Conservation (phyloP, 257 asterid genomes). For the Verbascum thapsus region DNA sequence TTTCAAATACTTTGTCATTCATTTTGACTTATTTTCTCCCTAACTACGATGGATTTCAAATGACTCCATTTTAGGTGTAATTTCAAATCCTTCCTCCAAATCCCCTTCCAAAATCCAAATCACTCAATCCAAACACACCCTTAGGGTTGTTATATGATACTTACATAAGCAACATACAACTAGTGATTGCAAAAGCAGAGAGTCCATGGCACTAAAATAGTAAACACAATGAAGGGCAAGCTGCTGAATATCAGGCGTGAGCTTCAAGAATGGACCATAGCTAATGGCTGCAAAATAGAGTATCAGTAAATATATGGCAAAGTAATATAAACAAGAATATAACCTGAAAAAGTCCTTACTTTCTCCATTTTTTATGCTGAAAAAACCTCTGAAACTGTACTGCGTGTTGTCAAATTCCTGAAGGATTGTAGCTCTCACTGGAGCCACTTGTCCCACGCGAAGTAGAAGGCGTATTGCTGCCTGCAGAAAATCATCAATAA, state of each 20-base stretch:
- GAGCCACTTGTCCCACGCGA: constrained; percentile 59
- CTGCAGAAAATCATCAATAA: constrained; percentile 46
- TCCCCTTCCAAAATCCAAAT: too few relatives aligned
- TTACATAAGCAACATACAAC: constrained; percentile 85
- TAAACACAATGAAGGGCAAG: constrained; percentile 79
- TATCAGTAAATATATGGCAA: constrained; percentile 33
- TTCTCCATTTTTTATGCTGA: constrained; percentile 47
- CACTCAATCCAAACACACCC: too few relatives aligned
- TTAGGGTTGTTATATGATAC: constrained; percentile 33
- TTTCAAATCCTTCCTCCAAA: too few relatives aligned
- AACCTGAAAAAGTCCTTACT: constrained; percentile 42
- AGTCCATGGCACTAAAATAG: constrained; percentile 66
- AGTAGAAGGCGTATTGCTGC: constrained; percentile 74
- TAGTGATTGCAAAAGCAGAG: constrained; percentile 69
- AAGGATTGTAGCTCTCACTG: constrained; percentile 44
- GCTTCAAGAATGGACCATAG: constrained; percentile 84
- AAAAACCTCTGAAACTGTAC: constrained; percentile 49
- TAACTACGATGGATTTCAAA: too few relatives aligned
- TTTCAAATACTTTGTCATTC: too few relatives aligned
- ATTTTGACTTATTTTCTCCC: too few relatives aligned
- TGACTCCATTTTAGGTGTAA: too few relatives aligned
- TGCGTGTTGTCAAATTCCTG: constrained; percentile 67
- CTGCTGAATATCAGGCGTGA: constrained; percentile 74
- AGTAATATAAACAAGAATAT: constrained; percentile 23
- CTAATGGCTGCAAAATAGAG: constrained; percentile 37